phyloP scores from a whole-genome alignment of 2,329 filamentous ascomycete species.

The Clathrospora elynae region DNA sequence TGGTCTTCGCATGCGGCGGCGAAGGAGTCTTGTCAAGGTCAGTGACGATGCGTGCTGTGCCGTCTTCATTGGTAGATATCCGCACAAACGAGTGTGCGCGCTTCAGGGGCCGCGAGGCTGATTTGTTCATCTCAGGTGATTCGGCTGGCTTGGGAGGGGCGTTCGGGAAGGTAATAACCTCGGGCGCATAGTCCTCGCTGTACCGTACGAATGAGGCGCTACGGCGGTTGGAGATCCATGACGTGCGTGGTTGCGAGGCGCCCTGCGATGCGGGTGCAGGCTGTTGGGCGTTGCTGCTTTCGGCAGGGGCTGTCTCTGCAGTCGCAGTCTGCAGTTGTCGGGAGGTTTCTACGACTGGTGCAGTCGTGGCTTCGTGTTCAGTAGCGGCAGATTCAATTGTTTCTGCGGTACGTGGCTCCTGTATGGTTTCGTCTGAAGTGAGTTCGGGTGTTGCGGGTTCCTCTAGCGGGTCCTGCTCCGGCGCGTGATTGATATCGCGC shows the following conservation, averaged over 20 bases:
- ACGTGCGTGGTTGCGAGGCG: slow-evolving; percentile 38
- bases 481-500: slow-evolving; percentile 30
- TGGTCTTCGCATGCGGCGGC: slow-evolving; percentile 61
- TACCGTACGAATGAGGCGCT: slow-evolving; percentile 50
- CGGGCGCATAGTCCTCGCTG: slow-evolving; percentile 41
- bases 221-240: slow-evolving; percentile 54
- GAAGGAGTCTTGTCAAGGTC: slow-evolving; percentile 72
- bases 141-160: slow-evolving; percentile 24
- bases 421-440: slow-evolving; percentile 26
- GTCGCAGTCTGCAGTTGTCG: slow-evolving; percentile 32
- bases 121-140: slow-evolving; percentile 54
- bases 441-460: slow-evolving; percentile 28
- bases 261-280: slow-evolving; percentile 40
- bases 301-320: slow-evolving; percentile 31
- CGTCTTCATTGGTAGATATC: slow-evolving; percentile 82
- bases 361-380: slow-evolving; percentile 27
- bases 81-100: slow-evolving; percentile 64
- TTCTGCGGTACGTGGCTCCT: slow-evolving; percentile 19
- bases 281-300: slow-evolving; percentile 41
- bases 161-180: slow-evolving; percentile 39
- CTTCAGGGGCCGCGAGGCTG: slow-evolving; percentile 52
- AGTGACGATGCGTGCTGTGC: slow-evolving; percentile 83
- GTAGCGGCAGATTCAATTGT: slow-evolving; percentile 10
- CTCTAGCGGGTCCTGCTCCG: slow-evolving; percentile 26
- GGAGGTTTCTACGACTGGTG: slow-evolving; percentile 27